Conservation (phyloP, 164 flowering plant genomes). For the Piper betle region DNA sequence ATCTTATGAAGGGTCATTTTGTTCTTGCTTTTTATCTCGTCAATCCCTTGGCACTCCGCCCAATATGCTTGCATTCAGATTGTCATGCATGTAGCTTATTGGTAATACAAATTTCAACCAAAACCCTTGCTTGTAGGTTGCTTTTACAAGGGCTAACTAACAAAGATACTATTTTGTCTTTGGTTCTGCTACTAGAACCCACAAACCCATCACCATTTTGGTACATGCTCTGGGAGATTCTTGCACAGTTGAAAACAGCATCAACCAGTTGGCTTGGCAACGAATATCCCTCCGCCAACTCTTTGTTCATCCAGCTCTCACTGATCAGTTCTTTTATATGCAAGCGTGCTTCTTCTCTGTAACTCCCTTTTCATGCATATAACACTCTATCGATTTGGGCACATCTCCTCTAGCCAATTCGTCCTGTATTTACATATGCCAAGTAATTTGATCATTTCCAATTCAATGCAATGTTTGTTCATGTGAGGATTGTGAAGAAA, state of each 20-base stretch:
- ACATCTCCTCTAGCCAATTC: constrained; percentile 11
- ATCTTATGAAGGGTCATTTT: too few relatives aligned
- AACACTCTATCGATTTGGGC: constrained; percentile 9
- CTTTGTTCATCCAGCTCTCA: constrained; percentile 12
- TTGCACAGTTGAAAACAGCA: constrained; percentile 2
- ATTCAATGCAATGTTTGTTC: too few relatives aligned
- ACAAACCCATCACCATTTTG: constrained; percentile 8
- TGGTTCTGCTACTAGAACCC: background rate
- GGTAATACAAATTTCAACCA: too few relatives aligned
- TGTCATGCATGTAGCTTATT: too few relatives aligned
- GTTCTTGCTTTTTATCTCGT: too few relatives aligned
- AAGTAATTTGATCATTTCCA: background rate
- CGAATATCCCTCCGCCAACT: constrained; percentile 1
- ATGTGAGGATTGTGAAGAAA: too few relatives aligned
- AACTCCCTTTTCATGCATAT: constrained; percentile 8
- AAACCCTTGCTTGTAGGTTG: too few relatives aligned
- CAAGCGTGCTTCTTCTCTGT: constrained; percentile 6
- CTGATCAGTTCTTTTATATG: constrained; percentile 6
- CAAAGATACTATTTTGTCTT: background rate
- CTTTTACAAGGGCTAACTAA: background rate
- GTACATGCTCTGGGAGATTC: constrained; percentile 4
- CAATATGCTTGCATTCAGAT: too few relatives aligned
- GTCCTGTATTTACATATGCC: constrained; percentile 1
- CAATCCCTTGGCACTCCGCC: too few relatives aligned
- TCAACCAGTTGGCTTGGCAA: constrained; percentile 5